These are phyloP conservation scores for Epichloe scottii DNA, from an alignment of 2,329 filamentous ascomycete species.

Conservation along the genomic window DNA sequence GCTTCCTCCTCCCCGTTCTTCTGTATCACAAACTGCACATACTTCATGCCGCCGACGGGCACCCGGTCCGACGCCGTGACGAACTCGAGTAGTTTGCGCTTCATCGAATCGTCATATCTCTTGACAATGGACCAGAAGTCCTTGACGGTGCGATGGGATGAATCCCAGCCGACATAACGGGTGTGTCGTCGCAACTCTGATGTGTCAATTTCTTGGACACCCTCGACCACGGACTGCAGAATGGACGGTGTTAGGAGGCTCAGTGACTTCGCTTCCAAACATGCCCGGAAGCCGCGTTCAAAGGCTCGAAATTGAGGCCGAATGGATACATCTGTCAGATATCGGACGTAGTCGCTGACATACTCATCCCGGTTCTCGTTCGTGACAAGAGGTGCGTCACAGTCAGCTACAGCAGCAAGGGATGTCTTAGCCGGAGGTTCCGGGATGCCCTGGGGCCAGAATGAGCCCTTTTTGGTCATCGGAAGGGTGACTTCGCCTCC, in stretches of 20 bases:
- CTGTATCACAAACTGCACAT: slow-evolving; percentile 74
- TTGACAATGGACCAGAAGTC: slow-evolving; percentile 79
- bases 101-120: slow-evolving; percentile 53
- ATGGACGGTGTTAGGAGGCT: slow-evolving; percentile 57
- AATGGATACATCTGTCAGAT: slow-evolving; percentile 69
- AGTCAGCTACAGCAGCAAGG: slow-evolving; percentile 7
- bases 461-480: slow-evolving; percentile 32
- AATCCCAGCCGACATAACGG: slow-evolving; percentile 72
- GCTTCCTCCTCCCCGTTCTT: slow-evolving; percentile 54
- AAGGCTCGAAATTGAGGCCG: slow-evolving; percentile 70
- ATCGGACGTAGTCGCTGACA: slow-evolving; percentile 72
- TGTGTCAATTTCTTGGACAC: slow-evolving; percentile 69
- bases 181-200: slow-evolving; percentile 56
- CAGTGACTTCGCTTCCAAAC: slow-evolving; percentile 58
- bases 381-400: slow-evolving; percentile 63
- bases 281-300: slow-evolving; percentile 64
- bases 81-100: slow-evolving; percentile 73
- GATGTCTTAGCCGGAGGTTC: slow-evolving; percentile 18
- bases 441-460: slow-evolving; percentile 42
- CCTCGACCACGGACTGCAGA: slow-evolving; percentile 72
- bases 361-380: slow-evolving; percentile 67
- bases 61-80: slow-evolving; percentile 88
- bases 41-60: slow-evolving; percentile 73
- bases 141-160: slow-evolving; percentile 53
- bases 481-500: slow-evolving; percentile 43